Base-by-base conservation (phyloP, 768 basidiomycete genomes). In the Asterophora lycoperdoides region DNA sequence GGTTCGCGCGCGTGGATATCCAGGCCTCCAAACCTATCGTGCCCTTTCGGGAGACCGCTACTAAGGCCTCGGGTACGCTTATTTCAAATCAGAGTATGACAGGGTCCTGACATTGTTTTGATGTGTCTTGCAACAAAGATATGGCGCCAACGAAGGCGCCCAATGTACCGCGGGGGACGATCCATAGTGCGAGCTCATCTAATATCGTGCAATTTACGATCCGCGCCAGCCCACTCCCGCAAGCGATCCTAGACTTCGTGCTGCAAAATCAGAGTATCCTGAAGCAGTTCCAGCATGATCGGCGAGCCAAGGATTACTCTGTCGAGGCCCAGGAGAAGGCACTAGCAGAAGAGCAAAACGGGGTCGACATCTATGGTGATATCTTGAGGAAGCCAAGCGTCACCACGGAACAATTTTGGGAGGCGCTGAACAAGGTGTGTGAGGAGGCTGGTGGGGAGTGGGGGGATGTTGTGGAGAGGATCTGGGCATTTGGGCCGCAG, bases 11-110 rank as follows among this genome's bases (percentile, higher is more conserved):
- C 51, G 83, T 97, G 29, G 91, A 91, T 40, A 93, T 99, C 26
- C 92, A 93, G 57, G 84, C 87, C 1, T 97, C 94, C 1, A 84
- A 93, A 58, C 93, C 94, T 0, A 97, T 98, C 49, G 96, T 99
- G 2, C 96, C 96, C 9, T 99, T 97, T 73, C 80, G 96, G 34
- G 96, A 98, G 67, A 97, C 96, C 0, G 89, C 91, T 0, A 79
- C 95, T 11, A 87, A 81, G 57, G 91, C 76, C 3, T 61, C 75
- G 58, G 92, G 92, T 89, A 60, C 19, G 60, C 23, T 58, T 3
- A 6, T n/a, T 17, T 41, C 26, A 19, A 34, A 20, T 41, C 19
- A 7, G 15, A 34, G 19, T 30, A 34, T 40, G 15, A 8, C 28
- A 35, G 18, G 30, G 26, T 15, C 44, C 54, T 15, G 42, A 18